Evolutionary conservation across 2,329 filamentous ascomycete species (phyloP).

Genomic region (Gliomastix tumulicola): DNA sequence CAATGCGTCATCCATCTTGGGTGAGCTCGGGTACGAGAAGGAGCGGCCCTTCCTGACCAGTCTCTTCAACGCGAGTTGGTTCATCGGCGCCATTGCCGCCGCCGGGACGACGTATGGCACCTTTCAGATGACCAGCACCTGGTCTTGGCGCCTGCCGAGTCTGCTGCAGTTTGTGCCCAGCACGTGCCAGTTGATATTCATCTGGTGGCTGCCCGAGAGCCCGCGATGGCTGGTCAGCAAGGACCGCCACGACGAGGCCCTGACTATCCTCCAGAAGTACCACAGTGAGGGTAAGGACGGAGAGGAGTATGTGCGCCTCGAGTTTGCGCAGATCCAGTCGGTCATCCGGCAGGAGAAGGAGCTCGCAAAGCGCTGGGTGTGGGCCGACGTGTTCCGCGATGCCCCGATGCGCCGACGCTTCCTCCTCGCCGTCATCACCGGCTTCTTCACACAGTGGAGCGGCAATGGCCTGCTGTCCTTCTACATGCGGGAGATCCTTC

Average conservation of each 20-base stretch:
- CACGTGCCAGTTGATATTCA: conserved; percentile 6
- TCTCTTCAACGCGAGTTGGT: conserved; percentile 21
- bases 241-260: conserved; percentile 26
- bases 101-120: conserved; percentile 19
- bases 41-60: conserved; percentile 7
- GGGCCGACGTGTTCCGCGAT: conserved; percentile 11
- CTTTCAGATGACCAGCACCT: conserved; percentile 10
- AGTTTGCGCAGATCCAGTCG: conserved; percentile 20
- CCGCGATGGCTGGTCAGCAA: conserved; percentile 22
- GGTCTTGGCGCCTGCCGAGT: conserved; percentile 17
- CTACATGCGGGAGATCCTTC: conserved; percentile 26
- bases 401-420: conserved; percentile 18
- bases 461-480: conserved; percentile 26
- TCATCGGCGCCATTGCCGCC: conserved; percentile 25
- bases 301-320: conserved; percentile 13
- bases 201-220: conserved; percentile 10
- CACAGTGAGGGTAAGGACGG: conserved; percentile 32
- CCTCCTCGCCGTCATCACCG: conserved; percentile 13
- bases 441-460: conserved; percentile 17
- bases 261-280: conserved; percentile 26
- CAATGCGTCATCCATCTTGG: conserved; percentile 22
- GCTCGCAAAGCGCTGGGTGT: conserved; percentile 15
- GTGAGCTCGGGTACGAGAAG: conserved; percentile 22
- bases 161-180: conserved; percentile 13
- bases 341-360: conserved; percentile 15